Evolutionary conservation across 257 asterid species (phyloP).

Genomic region (Oldenlandia corymbosa): DNA sequence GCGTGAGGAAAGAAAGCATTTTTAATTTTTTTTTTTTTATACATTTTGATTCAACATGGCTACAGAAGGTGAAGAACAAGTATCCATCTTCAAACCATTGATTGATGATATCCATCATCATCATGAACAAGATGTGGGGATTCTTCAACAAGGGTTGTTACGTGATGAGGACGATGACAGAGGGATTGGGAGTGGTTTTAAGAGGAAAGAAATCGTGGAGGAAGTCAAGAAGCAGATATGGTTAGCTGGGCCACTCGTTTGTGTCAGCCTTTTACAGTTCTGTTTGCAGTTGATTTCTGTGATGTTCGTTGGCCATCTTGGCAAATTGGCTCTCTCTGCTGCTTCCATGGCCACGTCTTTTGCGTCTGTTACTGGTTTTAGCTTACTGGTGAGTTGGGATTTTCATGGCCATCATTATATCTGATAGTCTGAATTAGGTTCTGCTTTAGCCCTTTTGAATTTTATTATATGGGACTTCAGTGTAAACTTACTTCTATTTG

Average conservation of each 20-base stretch:
- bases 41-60: constrained; percentile 1
- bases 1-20: background rate
- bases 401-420: background rate
- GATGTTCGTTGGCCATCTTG: constrained; percentile 91
- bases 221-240: constrained; percentile 65
- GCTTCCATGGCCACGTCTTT: constrained; percentile 89
- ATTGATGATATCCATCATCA: too few species aligned
- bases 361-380: constrained; percentile 84
- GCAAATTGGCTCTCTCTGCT: constrained; percentile 58
- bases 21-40: too few species aligned
- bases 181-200: background rate
- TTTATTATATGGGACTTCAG: too few species aligned
- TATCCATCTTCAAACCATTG: background rate
- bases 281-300: constrained; percentile 64
- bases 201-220: constrained; percentile 34
- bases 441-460: too few species aligned
- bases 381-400: constrained; percentile 41
- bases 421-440: too few species aligned
- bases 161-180: too few species aligned
- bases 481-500: too few species aligned
- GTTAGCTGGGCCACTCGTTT: constrained; percentile 72
- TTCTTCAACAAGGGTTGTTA: too few species aligned
- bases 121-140: too few species aligned
- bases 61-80: background rate
- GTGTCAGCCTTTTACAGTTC: constrained; percentile 51